These are phyloP conservation scores for Laburnicola sp. DNA, from an alignment of 2,329 filamentous ascomycete genomes.

Conservation along the genomic window DNA sequence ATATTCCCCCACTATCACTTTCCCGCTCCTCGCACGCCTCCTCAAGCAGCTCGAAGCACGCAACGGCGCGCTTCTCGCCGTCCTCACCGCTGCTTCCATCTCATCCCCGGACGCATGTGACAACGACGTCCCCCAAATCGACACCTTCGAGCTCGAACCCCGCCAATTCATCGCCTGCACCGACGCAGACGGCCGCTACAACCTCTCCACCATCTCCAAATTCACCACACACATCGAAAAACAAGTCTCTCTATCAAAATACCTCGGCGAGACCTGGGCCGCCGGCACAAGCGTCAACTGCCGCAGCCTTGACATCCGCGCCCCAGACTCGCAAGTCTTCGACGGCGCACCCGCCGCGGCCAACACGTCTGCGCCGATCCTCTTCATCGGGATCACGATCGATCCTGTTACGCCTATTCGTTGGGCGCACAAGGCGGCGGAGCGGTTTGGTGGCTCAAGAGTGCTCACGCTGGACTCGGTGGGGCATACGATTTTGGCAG, in stretches of 20 bases:
- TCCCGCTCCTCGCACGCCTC: too few species aligned
- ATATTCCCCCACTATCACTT: too few species aligned
- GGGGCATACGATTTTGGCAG: conserved; percentile 11
- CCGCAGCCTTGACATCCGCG: conserved; percentile 12
- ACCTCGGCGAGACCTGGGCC: conserved; percentile 19
- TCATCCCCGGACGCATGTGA: too few species aligned
- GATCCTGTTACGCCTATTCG: conserved; percentile 20
- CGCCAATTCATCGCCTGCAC: conserved; percentile 18
- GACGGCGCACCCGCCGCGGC: conserved; percentile 8
- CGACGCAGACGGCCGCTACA: conserved; percentile 16
- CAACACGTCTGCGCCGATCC: conserved; percentile 15
- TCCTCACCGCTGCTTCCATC: too few species aligned
- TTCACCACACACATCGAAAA: conserved; percentile 8
- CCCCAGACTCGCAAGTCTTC: conserved; percentile 15
- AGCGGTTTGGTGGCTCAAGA: conserved; percentile 15
- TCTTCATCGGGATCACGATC: conserved; percentile 15
- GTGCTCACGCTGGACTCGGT: conserved; percentile 14
- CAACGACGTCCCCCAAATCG: not conserved
- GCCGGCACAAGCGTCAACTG: conserved; percentile 10
- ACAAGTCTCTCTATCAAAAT: conserved; percentile 8
- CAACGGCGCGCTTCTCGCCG: not conserved
- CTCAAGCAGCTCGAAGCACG: not conserved
- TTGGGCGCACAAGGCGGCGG: conserved; percentile 17
- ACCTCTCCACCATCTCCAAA: conserved; percentile 11
- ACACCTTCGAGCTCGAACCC: conserved; percentile 9